Evolutionary conservation across 2,329 filamentous ascomycete genomes (phyloP).

Genomic region (Cladorrhinum sp.): DNA sequence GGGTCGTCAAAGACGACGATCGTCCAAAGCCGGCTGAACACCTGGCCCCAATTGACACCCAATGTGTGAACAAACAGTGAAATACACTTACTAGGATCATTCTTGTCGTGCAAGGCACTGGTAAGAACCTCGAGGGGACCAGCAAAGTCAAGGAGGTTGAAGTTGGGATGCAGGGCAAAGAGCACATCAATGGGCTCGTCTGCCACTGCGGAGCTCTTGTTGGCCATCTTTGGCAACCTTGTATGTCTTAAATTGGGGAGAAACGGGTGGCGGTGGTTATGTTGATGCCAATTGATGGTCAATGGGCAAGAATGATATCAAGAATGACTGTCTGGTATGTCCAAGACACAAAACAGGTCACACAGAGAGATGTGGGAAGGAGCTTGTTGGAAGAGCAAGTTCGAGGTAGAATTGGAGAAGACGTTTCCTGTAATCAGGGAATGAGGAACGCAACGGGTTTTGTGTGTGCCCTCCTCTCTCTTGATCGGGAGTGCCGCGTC

Average conservation of each 20-base stretch:
- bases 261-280: constrained; percentile 17
- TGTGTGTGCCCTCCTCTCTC: constrained; percentile 14
- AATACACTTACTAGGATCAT: constrained; percentile 48
- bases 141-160: constrained; percentile 57
- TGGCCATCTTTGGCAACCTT: constrained; percentile 48
- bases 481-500: constrained; percentile 11
- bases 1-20: neutral
- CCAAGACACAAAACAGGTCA: neutral
- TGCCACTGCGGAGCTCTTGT: constrained; percentile 56
- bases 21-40: neutral
- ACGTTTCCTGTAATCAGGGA: neutral
- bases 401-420: neutral
- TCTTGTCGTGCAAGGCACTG: constrained; percentile 50
- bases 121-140: constrained; percentile 53
- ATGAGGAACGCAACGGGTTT: constrained; percentile 11
- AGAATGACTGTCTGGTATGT: neutral
- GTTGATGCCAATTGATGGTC: constrained; percentile 1
- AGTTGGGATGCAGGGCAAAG: constrained; percentile 59
- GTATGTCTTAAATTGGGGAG: constrained; percentile 26
- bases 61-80: constrained; percentile 8
- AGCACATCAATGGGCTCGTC: constrained; percentile 60
- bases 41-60: neutral
- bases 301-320: neutral
- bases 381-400: neutral
- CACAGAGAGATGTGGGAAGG: neutral